These are phyloP conservation scores for Quercus phellos DNA, from an alignment of 331 rosid genomes.

Conservation along the genomic window DNA sequence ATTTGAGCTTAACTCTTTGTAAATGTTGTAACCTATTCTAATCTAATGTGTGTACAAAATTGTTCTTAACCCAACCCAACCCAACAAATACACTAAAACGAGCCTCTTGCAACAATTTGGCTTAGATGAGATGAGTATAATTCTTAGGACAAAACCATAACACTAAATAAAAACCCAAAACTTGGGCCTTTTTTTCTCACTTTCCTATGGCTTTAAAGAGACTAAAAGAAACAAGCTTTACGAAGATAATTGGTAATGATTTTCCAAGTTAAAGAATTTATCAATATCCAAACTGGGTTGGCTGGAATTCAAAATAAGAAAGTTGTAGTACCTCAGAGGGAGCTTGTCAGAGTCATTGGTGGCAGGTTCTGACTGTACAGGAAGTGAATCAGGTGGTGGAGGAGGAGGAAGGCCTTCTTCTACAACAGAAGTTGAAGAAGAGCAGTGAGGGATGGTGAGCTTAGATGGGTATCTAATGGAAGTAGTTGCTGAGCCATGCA, in stretches of 20 bases:
- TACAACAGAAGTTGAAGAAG: constrained; percentile 43
- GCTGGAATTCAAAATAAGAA: neutral
- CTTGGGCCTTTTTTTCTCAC: too few species aligned
- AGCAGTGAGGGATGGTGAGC: constrained; percentile 27
- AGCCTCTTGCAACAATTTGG: too few species aligned
- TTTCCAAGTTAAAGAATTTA: neutral
- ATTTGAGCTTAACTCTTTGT: neutral
- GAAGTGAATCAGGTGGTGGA: constrained; percentile 40
- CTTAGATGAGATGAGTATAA: too few species aligned
- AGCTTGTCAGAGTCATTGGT: constrained; percentile 6
- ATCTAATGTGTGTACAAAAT: neutral
- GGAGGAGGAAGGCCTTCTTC: constrained; percentile 41
- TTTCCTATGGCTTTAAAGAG: too few species aligned
- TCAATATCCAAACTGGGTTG: neutral
- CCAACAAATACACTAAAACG: neutral
- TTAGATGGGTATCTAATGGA: constrained; percentile 18
- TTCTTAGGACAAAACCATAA: too few species aligned
- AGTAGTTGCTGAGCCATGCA: constrained; percentile 24
- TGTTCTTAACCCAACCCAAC: neutral
- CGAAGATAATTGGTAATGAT: too few species aligned
- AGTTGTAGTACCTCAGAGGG: constrained; percentile 42
- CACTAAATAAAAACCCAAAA: too few species aligned
- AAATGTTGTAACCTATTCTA: neutral
- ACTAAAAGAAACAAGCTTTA: too few species aligned
- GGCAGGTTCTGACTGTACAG: constrained; percentile 27